Evolutionary conservation across 2,329 filamentous ascomycete species (phyloP).

Genomic region (Domatiomyces catenatus): DNA sequence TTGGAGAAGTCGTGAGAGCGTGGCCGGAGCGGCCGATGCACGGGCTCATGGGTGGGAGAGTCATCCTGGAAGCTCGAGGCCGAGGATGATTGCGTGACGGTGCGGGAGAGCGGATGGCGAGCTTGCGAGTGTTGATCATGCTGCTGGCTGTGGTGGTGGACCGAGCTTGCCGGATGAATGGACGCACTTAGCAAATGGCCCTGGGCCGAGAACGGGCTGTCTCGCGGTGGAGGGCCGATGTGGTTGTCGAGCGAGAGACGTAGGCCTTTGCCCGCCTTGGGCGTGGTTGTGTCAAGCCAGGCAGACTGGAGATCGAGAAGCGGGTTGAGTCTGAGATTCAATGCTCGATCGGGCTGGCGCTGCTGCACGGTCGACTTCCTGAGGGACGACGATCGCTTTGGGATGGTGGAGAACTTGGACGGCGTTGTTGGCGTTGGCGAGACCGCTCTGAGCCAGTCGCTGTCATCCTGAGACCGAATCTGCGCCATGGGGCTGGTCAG

Average conservation of each 20-base stretch:
- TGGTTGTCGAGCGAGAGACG: constrained; percentile 70
- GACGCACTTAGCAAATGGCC: constrained; percentile 39
- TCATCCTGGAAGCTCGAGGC: constrained; percentile 63
- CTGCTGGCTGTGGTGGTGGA: constrained; percentile 19
- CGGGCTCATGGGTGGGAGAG: constrained; percentile 47
- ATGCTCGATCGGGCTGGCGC: constrained; percentile 52
- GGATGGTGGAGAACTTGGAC: constrained; percentile 38
- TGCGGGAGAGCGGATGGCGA: constrained; percentile 70
- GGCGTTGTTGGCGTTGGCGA: constrained; percentile 22
- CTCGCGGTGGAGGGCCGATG: constrained; percentile 47
- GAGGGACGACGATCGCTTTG: constrained; percentile 59
- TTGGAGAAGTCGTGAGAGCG: constrained; percentile 36
- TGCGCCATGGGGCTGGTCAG: constrained; percentile 19
- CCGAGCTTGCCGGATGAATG: constrained; percentile 33
- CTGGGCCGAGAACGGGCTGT: constrained; percentile 48
- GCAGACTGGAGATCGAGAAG: constrained; percentile 31
- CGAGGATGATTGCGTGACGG: constrained; percentile 75
- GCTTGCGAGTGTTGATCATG: constrained; percentile 21
- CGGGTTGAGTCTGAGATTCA: constrained; percentile 21
- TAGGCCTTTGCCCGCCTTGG: constrained; percentile 45
- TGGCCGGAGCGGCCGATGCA: constrained; percentile 33
- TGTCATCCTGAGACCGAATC: constrained; percentile 18
- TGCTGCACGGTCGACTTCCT: constrained; percentile 80
- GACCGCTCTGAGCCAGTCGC: constrained; percentile 19
- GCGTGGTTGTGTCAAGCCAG: constrained; percentile 32